These are phyloP conservation scores for Kwoniella heveanensis DNA, from an alignment of 768 basidiomycete species.

Conservation along the genomic window DNA sequence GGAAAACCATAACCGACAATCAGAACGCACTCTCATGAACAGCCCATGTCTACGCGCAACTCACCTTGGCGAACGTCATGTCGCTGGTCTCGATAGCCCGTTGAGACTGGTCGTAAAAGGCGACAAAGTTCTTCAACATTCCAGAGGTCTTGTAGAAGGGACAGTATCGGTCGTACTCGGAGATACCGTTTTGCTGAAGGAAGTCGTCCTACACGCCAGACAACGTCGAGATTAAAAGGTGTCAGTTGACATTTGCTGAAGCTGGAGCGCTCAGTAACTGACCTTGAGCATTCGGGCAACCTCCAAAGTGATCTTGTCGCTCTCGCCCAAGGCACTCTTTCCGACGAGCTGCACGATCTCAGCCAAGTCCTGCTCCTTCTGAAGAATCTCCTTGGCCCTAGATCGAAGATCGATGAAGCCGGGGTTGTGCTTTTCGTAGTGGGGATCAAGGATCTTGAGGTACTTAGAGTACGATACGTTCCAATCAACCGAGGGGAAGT, in stretches of 20 bases:
- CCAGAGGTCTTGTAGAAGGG: constrained; percentile 98
- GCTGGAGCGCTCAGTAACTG: constrained; percentile 12
- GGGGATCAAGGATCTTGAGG: constrained; percentile 85
- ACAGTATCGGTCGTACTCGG: constrained; percentile 94
- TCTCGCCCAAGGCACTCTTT: constrained; percentile 94
- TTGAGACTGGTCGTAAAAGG: constrained; percentile 87
- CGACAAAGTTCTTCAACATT: constrained; percentile 93
- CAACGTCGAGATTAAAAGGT: not conserved
- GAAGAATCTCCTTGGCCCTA: constrained; percentile 92
- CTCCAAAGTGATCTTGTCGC: constrained; percentile 97
- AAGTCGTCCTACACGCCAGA: constrained; percentile 41
- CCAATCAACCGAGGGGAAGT: constrained; percentile 99
- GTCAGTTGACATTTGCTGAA: not conserved
- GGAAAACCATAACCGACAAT: too few species aligned
- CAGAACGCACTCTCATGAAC: too few species aligned
- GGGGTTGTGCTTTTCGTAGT: constrained; percentile 80
- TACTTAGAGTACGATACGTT: constrained; percentile 99
- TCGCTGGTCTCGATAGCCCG: constrained; percentile 81
- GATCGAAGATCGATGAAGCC: constrained; percentile 94
- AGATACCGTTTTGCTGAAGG: constrained; percentile 94
- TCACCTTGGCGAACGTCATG: constrained; percentile 55
- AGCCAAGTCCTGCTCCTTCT: constrained; percentile 97
- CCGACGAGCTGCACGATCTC: constrained; percentile 99
- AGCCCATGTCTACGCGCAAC: constrained; percentile 10
- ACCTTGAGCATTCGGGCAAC: constrained; percentile 91